Base-by-base conservation (phyloP, 169 alveolate genomes). In the Cryptosporidium ubiquitum region DNA sequence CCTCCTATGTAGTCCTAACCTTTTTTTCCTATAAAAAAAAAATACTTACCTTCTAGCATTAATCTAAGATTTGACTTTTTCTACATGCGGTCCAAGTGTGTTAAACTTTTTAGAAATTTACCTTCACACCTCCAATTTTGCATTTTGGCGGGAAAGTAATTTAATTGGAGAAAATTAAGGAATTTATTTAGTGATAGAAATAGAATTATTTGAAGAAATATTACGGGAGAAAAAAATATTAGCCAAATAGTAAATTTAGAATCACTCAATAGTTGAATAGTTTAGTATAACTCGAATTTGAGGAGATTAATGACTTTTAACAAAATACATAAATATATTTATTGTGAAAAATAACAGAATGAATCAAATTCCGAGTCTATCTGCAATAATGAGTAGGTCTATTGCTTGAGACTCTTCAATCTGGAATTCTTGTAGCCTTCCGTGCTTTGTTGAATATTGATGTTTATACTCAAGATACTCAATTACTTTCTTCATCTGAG, bases 351-450 rank as follows among this genome's bases (percentile, higher is more conserved):
- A 6, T 31, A 5, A 7, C 52, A 60, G 20, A 31, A 66, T 23
- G 26, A 10, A 66, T 66, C 73, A 79, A 6, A 79, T 60, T 3
- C 89, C 89, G 29, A 79, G 68, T 23, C 42, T 79, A 40, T 79
- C 89, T 58, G 89, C 89, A 79, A 79, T 64, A 42, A 79, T 44
- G 29, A 79, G 68, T 18, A 79, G 40, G 39, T 79, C 89, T 33
- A 79, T 26, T 35, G 75, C 89, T 44, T 61, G 51, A 2, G 71
- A 60, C 20, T 79, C 89, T 5, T 47, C 68, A 1, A 79, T 31
- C 23, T 64, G 71, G 20, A 79, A 79, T n/a, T 39, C 44, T 18
- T 5, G 49, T 20, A 5, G 26, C 37, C 23, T 31, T 26, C 26
- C 39, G 0, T 60, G 37, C n/a, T 47, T 79, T 1, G 57, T 33